Conservation (phyloP, 1,139 yeast genomes). For the Geotrichum macrosporum region DNA sequence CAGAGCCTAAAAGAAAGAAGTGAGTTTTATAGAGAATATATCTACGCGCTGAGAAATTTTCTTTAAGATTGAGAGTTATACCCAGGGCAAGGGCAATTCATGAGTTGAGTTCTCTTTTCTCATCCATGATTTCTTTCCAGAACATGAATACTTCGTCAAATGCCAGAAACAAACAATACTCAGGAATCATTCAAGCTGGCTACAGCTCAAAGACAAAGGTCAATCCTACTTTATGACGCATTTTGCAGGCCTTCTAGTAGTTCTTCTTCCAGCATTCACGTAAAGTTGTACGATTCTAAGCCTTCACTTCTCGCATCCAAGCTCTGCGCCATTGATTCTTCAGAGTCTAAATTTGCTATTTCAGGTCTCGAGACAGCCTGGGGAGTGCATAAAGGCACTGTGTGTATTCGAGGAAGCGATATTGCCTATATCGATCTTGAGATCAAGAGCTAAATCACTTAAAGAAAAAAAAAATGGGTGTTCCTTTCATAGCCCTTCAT, state of each 20-base stretch:
- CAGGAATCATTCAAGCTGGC: conserved; percentile 15
- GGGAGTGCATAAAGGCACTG: conserved; percentile 25
- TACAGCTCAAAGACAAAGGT: conserved; percentile 26
- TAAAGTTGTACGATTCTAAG: conserved; percentile 20
- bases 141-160: background rate
- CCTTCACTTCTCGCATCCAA: conserved; percentile 19
- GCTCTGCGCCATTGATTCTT: conserved; percentile 29
- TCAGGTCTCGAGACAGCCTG: conserved; percentile 27
- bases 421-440: conserved; percentile 24
- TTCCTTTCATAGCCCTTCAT: conserved; percentile 34
- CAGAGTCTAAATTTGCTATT: conserved; percentile 29
- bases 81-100: too few relatives aligned
- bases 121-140: too few relatives aligned
- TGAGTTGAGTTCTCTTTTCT: too few relatives aligned
- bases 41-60: too few relatives aligned
- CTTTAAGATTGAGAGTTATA: too few relatives aligned
- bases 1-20: too few relatives aligned
- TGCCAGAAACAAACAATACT: background rate
- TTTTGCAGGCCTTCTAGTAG: conserved; percentile 13
- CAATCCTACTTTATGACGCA: conserved; percentile 23
- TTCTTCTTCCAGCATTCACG: too few relatives aligned
- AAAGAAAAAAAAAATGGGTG: conserved; percentile 6
- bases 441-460: too few relatives aligned
- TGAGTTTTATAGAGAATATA: too few relatives aligned
- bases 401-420: conserved; percentile 26